A percentile compares a stretch with the other conserved stretches of the same genome.
Conservation (phyloP, 495 filamentous ascomycete genomes). For the Antarctomyces pellizariae region DNA sequence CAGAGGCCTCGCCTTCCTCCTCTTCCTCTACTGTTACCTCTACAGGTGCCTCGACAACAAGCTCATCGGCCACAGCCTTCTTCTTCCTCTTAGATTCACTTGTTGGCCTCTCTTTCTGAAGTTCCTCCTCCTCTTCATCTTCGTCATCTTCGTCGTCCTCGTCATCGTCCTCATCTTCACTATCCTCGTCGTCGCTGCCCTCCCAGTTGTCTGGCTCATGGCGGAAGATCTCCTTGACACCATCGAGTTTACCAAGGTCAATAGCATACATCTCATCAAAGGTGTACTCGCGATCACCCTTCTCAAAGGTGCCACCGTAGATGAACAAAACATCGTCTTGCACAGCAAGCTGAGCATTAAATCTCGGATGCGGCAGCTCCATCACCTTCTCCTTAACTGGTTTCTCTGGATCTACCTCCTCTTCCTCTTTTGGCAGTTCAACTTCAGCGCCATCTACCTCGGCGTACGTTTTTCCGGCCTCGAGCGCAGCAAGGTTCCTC, state of each 20-base stretch:
- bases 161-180: slow-evolving; percentile 43
- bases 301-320: slow-evolving; percentile 86
- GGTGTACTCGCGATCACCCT: slow-evolving; percentile 79
- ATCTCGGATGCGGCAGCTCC: slow-evolving; percentile 67
- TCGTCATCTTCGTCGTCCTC: slow-evolving; percentile 47
- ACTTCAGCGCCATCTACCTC: slow-evolving; percentile 33
- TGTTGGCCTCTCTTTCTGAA: slow-evolving; percentile 12
- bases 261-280: slow-evolving; percentile 87
- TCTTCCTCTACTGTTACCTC: slow-evolving; percentile 20
- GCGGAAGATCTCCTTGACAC: slow-evolving; percentile 70
- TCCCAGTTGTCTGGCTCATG: slow-evolving; percentile 70
- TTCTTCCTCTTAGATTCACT: slow-evolving; percentile 21
- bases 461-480: slow-evolving; percentile 37
- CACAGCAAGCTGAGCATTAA: slow-evolving; percentile 74
- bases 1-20: slow-evolving; percentile 21
- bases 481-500: slow-evolving; percentile 56
- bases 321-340: slow-evolving; percentile 84
- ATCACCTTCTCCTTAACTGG: slow-evolving; percentile 29
- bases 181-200: slow-evolving; percentile 41
- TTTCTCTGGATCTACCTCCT: slow-evolving; percentile 25
- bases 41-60: slow-evolving; percentile 14
- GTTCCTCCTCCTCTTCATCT: slow-evolving; percentile 37
- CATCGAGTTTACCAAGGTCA: slow-evolving; percentile 78
- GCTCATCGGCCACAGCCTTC: slow-evolving; percentile 19
- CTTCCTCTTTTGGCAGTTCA: slow-evolving; percentile 18